These are phyloP conservation scores for Pseudohyphozyma bogoriensis DNA, from an alignment of 768 basidiomycete species.

Conservation along the genomic window DNA sequence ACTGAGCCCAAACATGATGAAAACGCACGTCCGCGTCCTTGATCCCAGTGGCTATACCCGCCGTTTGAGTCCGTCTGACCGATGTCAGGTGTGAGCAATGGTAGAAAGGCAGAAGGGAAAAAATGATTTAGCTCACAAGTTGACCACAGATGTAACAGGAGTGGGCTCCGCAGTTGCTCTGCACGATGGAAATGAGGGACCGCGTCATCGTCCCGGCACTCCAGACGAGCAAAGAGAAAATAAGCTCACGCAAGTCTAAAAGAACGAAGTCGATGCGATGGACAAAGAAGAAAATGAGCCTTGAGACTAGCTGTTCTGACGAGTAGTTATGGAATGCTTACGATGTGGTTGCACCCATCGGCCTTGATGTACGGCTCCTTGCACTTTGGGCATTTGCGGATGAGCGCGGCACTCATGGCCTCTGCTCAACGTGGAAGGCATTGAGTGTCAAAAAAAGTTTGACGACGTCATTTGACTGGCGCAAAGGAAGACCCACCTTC, in stretches of 20 bases:
- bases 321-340: neutral
- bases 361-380: constrained; percentile 38
- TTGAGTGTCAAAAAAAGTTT: too few relatives aligned
- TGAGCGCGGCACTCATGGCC: constrained; percentile 40
- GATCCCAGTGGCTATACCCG: constrained; percentile 4
- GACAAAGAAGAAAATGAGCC: too few relatives aligned
- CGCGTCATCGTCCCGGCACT: constrained; percentile 38
- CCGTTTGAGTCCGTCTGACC: neutral
- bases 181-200: neutral
- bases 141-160: constrained; percentile 38
- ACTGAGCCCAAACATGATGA: too few relatives aligned
- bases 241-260: neutral
- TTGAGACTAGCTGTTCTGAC: neutral
- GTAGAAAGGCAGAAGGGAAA: neutral
- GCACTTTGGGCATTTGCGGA: constrained; percentile 39
- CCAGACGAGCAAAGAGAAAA: neutral
- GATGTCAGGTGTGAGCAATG: too few relatives aligned
- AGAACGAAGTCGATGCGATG: too few relatives aligned
- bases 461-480: neutral
- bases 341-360: constrained; percentile 22
- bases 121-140: neutral
- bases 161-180: constrained; percentile 28
- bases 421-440: constrained; percentile 33
- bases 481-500: too few relatives aligned
- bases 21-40: too few relatives aligned